Evolutionary conservation across 768 basidiomycete genomes (phyloP).

Genomic region (Rhizopogon salebrosus): DNA sequence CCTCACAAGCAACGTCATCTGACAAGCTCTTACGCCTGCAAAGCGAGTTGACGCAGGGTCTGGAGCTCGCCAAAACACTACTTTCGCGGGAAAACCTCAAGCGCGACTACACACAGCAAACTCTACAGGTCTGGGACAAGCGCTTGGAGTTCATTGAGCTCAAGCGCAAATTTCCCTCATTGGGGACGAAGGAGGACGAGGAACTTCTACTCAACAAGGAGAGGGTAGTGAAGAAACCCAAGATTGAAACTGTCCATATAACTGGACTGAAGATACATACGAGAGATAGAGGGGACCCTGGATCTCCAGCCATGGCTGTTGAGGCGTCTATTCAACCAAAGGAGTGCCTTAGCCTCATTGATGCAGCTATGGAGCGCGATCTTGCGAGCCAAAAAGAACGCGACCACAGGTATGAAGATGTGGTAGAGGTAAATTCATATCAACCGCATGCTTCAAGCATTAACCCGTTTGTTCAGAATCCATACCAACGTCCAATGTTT

Average conservation of each 20-base stretch:
- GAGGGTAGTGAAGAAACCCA: conserved; percentile 54
- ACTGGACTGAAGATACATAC: conserved; percentile 51
- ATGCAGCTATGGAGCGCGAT: conserved; percentile 53
- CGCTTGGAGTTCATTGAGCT: conserved; percentile 71
- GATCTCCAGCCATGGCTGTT: conserved; percentile 32
- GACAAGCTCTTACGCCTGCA: conserved; percentile 85
- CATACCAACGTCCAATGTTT: conserved; percentile 61
- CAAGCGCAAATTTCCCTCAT: conserved; percentile 65
- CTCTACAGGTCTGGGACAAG: conserved; percentile 71
- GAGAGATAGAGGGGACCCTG: conserved; percentile 36
- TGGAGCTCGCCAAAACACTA: conserved; percentile 68
- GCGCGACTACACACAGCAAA: conserved; percentile 53
- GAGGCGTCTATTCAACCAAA: conserved; percentile 57
- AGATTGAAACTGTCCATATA: conserved; percentile 37
- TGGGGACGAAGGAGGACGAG: conserved; percentile 65
- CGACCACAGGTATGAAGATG: conserved; percentile 84
- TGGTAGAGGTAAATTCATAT: conserved; percentile 58
- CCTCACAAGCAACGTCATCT: conserved; percentile 82
- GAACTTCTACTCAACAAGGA: conserved; percentile 72
- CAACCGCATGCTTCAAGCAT: background rate
- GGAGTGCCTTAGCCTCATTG: conserved; percentile 57
- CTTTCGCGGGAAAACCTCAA: conserved; percentile 74
- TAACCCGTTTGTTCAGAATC: conserved; percentile 39
- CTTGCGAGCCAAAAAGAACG: conserved; percentile 61
- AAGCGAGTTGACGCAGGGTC: conserved; percentile 63